These are phyloP conservation scores for Trichoderma sp. DNA, from an alignment of 2,329 filamentous ascomycete species.

Conservation along the genomic window DNA sequence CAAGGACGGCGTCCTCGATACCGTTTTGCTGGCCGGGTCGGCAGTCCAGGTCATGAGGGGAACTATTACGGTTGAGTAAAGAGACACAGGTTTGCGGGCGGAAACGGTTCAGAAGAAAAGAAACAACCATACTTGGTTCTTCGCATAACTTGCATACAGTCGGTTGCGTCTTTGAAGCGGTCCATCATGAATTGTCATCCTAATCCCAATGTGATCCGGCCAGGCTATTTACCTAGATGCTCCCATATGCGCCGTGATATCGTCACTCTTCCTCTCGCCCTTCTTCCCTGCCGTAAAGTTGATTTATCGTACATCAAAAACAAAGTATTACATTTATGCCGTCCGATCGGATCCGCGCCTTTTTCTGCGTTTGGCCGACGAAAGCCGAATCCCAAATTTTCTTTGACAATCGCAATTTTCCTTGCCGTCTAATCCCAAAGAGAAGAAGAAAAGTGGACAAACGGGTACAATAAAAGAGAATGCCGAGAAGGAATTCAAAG, in stretches of 20 bases:
- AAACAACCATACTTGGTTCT: background rate
- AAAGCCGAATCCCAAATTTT: conserved; percentile 28
- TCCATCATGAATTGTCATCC: conserved; percentile 22
- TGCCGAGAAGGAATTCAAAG: background rate
- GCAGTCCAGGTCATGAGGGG: conserved; percentile 44
- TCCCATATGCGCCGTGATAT: conserved; percentile 33
- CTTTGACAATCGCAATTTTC: conserved; percentile 26
- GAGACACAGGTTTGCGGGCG: background rate
- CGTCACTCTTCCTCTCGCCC: conserved; percentile 27
- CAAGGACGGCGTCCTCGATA: conserved; percentile 38
- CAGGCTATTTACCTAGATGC: conserved; percentile 19
- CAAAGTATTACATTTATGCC: conserved; percentile 41
- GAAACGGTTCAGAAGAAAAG: background rate
- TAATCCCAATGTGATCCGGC: conserved; percentile 23
- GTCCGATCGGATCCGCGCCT: conserved; percentile 27
- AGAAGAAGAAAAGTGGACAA: background rate
- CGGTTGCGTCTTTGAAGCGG: conserved; percentile 10
- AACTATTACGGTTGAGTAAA: conserved; percentile 36
- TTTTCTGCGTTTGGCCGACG: conserved; percentile 35
- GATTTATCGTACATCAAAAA: conserved; percentile 44
- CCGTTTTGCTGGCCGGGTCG: conserved; percentile 41
- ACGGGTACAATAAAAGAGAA: background rate
- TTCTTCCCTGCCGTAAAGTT: conserved; percentile 36
- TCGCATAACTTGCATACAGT: background rate
- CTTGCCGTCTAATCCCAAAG: conserved; percentile 30